Base-by-base conservation (phyloP, 2,329 filamentous ascomycete genomes). In the Colletotrichum scovillei region DNA sequence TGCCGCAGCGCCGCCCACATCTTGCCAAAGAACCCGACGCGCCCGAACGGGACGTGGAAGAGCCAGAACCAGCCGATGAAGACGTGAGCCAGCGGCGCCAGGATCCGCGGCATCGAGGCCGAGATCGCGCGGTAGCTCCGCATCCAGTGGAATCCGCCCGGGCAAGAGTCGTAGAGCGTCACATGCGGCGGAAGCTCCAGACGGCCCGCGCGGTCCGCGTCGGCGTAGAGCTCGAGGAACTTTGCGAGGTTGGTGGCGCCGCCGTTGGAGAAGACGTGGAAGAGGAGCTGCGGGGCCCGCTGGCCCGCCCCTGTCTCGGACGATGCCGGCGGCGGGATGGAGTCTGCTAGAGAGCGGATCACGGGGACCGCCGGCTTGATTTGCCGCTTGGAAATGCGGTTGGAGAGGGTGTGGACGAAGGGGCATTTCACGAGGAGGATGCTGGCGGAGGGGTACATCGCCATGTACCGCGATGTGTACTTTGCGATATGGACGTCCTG, bases 221-320 rank as follows among this genome's bases (percentile, higher is more conserved):
- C 72, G 46, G 75, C 77, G 67, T 83, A 85, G 14, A 80, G 76
- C 32, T 78, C 74, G 67, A 84, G 84, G 22, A 87, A 76, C 49
- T 81, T 79, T 38, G 78, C 78, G 22, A 86, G 82, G 38, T 84
- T 83, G 65, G 82, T 82, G 28, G 84, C 81, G 59, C 88, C 88
- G 66, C 88, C 88, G 75, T 90, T 89, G 52, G 88, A 89, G 76
- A 89, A 89, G 42, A 84, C 72, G 75, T 89, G 88, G 14, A 87
- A 77, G 3, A 89, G 81, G 19, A 89, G 79, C 38, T 80, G 79
- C 12, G 46, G 42, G 19, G 42, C 42, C 19, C 42, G 67, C 65
- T 42, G 38, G 5, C 38, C 38, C 0, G 6, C 0, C 1, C 24
- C 73, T 22, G 24, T 55, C 60, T 46, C 64, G 32, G 76, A 78